Evolutionary conservation across 2,329 filamentous ascomycete genomes (phyloP), one percentile per base, ranked within the genome.

Genomic region (Taxawa tesnikishii): DNA sequence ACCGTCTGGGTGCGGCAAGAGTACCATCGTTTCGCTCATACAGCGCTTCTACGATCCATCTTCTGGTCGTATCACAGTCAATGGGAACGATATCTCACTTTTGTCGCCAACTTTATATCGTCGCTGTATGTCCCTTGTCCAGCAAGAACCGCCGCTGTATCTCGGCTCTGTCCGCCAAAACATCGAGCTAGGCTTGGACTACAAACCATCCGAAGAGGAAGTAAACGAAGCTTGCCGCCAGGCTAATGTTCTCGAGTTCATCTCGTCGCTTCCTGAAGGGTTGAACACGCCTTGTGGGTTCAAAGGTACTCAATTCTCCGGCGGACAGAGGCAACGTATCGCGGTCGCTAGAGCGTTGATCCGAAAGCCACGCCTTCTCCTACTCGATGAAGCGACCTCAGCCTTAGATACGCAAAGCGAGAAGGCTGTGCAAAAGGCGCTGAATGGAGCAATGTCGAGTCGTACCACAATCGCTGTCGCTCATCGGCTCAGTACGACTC

Each of bases 101-200:
- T 50, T 83, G 32, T 70, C 77, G 34, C 63, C 79, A 0, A 65
- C 65, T 38, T 56, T 66, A 12, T 83, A 83, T 49, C 70, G 81
- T 25, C 63, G 65, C 34, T 57, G 71, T 21, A 62, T 85, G 9
- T 77, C 78, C 2, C 66, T 87, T 0, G 81, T 87, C 1, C 73
- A 78, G 3, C 81, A 87, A 52, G 80, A 87, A 49, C 68, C 81
- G 6, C 76, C 75, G 0, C 63, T 87, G 0, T 84, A 82, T 46
- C 73, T 76, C 50, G 75, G 74, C 41, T 73, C 73, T 1, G 65
- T 84, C 13, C 67, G 71, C 12, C 79, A 85, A 15, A 56, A 70
- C 40, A 50, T 70, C 15, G 39, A 57, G 0, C 50, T 69, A 1
- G 67, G 67, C 3, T 43, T 65, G 0, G 50, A 59, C 1, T 32